Base-by-base conservation (phyloP, 371 early-diverging fungal genomes). In the Mortierella sp. region DNA sequence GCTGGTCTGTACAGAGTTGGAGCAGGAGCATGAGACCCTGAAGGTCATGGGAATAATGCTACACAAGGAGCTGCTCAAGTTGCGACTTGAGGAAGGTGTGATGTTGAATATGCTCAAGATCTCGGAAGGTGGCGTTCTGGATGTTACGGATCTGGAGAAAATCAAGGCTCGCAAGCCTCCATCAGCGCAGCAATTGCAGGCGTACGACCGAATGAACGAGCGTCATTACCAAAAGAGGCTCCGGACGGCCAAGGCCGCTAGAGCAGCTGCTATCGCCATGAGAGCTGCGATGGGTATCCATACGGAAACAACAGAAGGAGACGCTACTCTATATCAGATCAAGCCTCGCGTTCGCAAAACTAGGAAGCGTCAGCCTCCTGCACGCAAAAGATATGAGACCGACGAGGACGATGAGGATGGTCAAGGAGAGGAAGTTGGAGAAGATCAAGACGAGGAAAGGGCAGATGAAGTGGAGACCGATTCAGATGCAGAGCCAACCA, bases 61-160 rank as follows among this genome's bases (percentile, higher is more conserved):
- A 55, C 81, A 84, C 75, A 84, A 74, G 65, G 84, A 84, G 46
- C 51, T 75, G 4, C 58, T 84, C 27, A 84, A 84, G 32, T 65
- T 84, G 41, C 84, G 81, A 16, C 56, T 84, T 21, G 84, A 84
- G 41, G 84, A 84, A n/a, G 84, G 84, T 10, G 84, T 80, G 4
- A 41, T 84, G 51, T 38, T 78, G 54, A 80, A 77, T n/a, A 80
- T 84, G 84, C 63, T 84, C 0, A 12, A 68, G 1, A 12, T 75
- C 24, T 44, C 75, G 5, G 51, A 71, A 18, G 41, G 71, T 24
- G 80, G 78, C 1, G 21, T 48, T 16, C 29, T 84, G 74, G 70
- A 75, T 38, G 44, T 43, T 5, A 12, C 51, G 49, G 84, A 84
- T 75, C 38, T 84, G 70, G 68, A 70, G 27, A 24, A 38, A 21